Base-by-base conservation (phyloP, 2,329 filamentous ascomycete species). In the Cytospora paraplurivora region DNA sequence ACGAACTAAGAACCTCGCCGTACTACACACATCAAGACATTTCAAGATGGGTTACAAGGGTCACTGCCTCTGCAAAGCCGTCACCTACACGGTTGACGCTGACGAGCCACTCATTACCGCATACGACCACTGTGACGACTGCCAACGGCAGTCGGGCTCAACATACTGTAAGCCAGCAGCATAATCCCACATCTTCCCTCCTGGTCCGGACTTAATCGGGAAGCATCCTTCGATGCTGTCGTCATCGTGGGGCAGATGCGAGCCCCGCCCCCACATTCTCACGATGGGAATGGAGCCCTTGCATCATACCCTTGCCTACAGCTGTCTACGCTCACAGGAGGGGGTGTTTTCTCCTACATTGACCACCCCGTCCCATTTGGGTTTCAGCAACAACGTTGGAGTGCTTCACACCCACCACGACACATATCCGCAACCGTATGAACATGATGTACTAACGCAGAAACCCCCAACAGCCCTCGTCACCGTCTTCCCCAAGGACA, bases 111-210 rank as follows among this genome's bases (percentile, higher is more conserved):
- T 83, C 61, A 51, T 83, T 74, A 85, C 84, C 58, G 87, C 83
- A 67, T 89, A 90, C 74, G 88, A 90, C 73, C 87, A 90, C 79
- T 90, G 87, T 71, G 87, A 90, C 72, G 87, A 89, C 76, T 90
- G 87, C 81, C 87, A 90, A 77, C 86, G 87, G 72, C 87, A 90
- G 77, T 83, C 77, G 57, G 87, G 87, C 68, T 89, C 86, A 19
- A 88, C 87, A 63, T 90, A 90, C 76, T 89, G 85, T 87, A 75
- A 67, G 82, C 72, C 55, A 21, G 56, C 38, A 49, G n/a, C 37
- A 34, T 21, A 17, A 13, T 53, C n/a, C 21, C 50, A 35, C 17
- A 33, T 33, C 12, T 35, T 53, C 32, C 32, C 17, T 21, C 5
- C 7, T 4, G 17, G 7, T 17, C 51, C 27, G 27, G 27, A 27